Conservation (phyloP, 176 grass and related monocot genomes). For the Triticum monococcum region DNA sequence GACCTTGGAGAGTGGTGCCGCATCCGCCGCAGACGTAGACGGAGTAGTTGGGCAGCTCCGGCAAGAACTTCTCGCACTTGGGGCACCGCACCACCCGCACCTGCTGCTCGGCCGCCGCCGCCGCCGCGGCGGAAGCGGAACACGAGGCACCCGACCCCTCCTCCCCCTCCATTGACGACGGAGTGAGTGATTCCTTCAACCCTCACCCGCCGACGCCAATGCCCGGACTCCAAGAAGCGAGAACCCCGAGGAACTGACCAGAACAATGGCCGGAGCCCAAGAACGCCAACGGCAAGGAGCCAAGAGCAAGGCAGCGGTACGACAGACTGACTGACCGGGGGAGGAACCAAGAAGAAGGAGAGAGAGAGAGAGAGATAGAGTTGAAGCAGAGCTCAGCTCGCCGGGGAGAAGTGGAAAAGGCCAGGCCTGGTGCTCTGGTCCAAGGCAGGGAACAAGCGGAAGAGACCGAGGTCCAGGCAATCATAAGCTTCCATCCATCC, state of each 20-base stretch:
- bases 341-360: background rate
- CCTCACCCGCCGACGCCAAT: background rate
- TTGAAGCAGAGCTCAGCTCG: background rate
- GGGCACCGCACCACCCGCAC: slow-evolving; percentile 45
- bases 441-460: slow-evolving; percentile 10
- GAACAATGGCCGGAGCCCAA: slow-evolving; percentile 2
- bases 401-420: slow-evolving; percentile 8
- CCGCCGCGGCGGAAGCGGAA: background rate
- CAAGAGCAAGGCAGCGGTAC: background rate
- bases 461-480: slow-evolving; percentile 27
- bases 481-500: slow-evolving; percentile 8
- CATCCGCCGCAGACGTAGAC: slow-evolving; percentile 53
- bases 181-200: background rate
- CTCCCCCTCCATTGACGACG: slow-evolving; percentile 44
- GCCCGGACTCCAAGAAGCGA: background rate
- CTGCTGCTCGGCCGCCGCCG: background rate
- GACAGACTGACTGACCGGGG: background rate
- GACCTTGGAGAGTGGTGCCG: slow-evolving; percentile 8
- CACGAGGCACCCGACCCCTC: slow-evolving; percentile 14
- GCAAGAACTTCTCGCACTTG: slow-evolving; percentile 94
- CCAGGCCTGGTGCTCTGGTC: slow-evolving; percentile 19
- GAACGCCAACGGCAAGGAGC: background rate
- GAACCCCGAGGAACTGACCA: background rate
- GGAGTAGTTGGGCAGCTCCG: slow-evolving; percentile 86
- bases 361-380: background rate